A percentile compares a stretch with the other conserved stretches of the same genome.
Conservation (phyloP, 805 yeast genomes). For the Teunomyces lycoperdinae region DNA sequence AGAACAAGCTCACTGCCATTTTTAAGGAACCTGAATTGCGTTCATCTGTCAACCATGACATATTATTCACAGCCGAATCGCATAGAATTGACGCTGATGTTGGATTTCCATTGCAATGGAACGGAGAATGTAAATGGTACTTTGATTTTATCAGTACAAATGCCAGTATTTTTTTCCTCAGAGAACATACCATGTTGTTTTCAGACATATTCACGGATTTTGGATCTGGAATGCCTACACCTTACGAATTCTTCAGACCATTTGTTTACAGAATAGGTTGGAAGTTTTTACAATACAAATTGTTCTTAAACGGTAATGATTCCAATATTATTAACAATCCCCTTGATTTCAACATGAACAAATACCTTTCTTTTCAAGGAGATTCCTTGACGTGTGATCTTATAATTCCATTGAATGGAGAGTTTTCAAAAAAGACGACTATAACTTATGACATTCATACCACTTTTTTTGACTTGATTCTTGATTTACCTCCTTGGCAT, state of each 20-base stretch:
- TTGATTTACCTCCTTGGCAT: conserved; percentile 91
- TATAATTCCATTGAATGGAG: conserved; percentile 57
- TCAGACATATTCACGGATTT: conserved; percentile 77
- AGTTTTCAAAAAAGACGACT: conserved; percentile 50
- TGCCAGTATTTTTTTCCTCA: conserved; percentile 59
- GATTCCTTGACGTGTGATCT: conserved; percentile 46
- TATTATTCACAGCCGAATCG: conserved; percentile 59
- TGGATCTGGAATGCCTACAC: conserved; percentile 63
- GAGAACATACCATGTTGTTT: conserved; percentile 78
- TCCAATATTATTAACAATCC: conserved; percentile 88
- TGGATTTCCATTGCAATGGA: conserved; percentile 80
- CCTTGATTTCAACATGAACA: conserved; percentile 75
- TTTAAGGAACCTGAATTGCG: conserved; percentile 61
- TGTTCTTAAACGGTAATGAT: conserved; percentile 80
- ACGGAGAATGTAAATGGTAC: conserved; percentile 69
- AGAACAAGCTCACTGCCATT: conserved; percentile 44
- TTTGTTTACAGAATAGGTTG: conserved; percentile 60
- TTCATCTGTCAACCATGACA: conserved; percentile 86
- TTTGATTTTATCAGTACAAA: conserved; percentile 52
- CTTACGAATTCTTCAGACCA: conserved; percentile 78
- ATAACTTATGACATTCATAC: conserved; percentile 53
- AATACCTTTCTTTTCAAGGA: conserved; percentile 73
- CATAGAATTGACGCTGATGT: conserved; percentile 56
- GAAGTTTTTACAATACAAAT: conserved; percentile 52
- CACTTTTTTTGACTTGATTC: conserved; percentile 54